phyloP scores from a whole-genome alignment of 148 eudicot genomes.

The Silene conica region DNA sequence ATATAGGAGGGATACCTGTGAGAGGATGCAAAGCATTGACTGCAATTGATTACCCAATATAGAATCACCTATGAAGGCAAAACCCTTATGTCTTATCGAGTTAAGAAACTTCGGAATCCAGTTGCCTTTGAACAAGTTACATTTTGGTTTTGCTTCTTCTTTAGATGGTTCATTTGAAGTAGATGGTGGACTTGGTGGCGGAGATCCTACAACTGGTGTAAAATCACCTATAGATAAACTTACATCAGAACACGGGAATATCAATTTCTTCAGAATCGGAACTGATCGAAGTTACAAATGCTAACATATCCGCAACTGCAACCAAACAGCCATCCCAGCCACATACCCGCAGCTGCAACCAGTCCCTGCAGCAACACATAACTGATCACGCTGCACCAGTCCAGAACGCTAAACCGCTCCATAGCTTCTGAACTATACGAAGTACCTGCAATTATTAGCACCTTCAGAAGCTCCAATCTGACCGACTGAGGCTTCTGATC shows the following conservation, averaged over 20 bases:
- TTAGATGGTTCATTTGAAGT: neutral
- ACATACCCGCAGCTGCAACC: too few species aligned
- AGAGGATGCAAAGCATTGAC: constrained; percentile 69
- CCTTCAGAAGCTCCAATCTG: too few species aligned
- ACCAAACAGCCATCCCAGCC: too few species aligned
- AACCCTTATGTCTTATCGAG: constrained; percentile 54
- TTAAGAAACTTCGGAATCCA: constrained; percentile 66
- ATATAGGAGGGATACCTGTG: constrained; percentile 45
- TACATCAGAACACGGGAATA: neutral
- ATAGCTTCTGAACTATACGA: too few species aligned
- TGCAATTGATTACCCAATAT: constrained; percentile 81
- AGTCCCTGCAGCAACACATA: too few species aligned
- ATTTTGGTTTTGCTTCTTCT: constrained; percentile 32
- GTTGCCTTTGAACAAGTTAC: constrained; percentile 66
- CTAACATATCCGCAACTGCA: too few species aligned
- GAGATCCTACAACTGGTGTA: constrained; percentile 9
- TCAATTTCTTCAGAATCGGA: neutral
- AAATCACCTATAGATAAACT: too few species aligned
- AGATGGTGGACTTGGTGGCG: neutral
- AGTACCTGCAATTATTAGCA: too few species aligned
- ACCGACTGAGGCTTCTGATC: too few species aligned
- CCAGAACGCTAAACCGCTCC: too few species aligned
- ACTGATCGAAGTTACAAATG: neutral
- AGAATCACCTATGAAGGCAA: constrained; percentile 90
- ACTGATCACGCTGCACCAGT: too few species aligned